These are phyloP conservation scores for Eragrostis nindensis DNA, from an alignment of 176 grass and related monocot genomes.

Conservation along the genomic window DNA sequence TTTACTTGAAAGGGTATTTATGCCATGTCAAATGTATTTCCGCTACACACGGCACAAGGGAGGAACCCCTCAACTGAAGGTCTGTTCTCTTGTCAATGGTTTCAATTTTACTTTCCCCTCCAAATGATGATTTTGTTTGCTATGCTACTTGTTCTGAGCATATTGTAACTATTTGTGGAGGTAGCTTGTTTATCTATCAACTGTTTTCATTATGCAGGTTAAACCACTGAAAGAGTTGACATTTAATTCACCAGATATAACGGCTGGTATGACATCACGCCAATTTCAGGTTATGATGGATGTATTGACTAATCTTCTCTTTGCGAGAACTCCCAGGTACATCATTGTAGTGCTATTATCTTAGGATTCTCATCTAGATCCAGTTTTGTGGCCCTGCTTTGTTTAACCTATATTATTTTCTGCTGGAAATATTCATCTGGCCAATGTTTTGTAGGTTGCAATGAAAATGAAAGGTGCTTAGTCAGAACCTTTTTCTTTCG, in stretches of 20 bases:
- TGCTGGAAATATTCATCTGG: slow-evolving; percentile 12
- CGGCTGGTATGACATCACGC: slow-evolving; percentile 94
- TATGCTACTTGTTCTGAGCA: slow-evolving; percentile 28
- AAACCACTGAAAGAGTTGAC: slow-evolving; percentile 92
- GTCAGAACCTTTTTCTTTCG: no score
- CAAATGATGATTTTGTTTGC: slow-evolving; percentile 12
- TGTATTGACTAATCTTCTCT: slow-evolving; percentile 93
- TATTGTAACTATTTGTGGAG: slow-evolving; percentile 24
- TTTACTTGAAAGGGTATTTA: slow-evolving; percentile 96
- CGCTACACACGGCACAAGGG: slow-evolving; percentile 90
- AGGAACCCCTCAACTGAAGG: slow-evolving; percentile 94
- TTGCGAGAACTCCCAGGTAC: slow-evolving; percentile 86
- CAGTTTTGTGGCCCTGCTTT: slow-evolving; percentile 10
- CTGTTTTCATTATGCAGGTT: slow-evolving; percentile 60
- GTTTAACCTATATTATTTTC: neutral
- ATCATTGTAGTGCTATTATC: slow-evolving; percentile 39
- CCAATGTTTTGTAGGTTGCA: no score
- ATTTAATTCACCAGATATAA: slow-evolving; percentile 95
- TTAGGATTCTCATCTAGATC: slow-evolving; percentile 35
- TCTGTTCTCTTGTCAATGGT: slow-evolving; percentile 35
- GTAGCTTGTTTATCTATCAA: slow-evolving; percentile 45
- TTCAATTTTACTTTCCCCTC: neutral
- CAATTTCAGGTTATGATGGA: slow-evolving; percentile 99
- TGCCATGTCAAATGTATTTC: slow-evolving; percentile 98
- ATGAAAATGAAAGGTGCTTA: no score